Evolutionary conservation across 2,329 filamentous ascomycete species (phyloP).

Genomic region (Aspergillus luchuensis): DNA sequence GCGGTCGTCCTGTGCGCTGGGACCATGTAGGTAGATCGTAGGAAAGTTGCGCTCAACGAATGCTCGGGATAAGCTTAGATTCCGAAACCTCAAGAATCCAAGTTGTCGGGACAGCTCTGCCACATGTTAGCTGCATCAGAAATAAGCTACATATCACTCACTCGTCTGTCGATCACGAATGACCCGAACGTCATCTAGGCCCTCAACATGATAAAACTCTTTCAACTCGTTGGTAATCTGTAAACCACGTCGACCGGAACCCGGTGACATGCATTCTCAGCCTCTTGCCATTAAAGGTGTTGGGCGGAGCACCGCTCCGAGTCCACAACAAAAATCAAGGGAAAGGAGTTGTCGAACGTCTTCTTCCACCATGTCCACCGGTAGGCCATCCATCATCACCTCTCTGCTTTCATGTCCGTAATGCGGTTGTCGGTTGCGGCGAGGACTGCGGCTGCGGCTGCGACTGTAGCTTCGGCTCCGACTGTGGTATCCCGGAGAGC

Average conservation of each 20-base stretch:
- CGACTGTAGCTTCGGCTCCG: constrained; percentile 39
- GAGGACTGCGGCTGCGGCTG: constrained; percentile 40
- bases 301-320: constrained; percentile 21
- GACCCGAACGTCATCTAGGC: constrained; percentile 59
- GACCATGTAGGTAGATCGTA: constrained; percentile 52
- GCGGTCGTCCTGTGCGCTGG: constrained; percentile 42
- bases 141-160: constrained; percentile 31
- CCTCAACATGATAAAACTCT: constrained; percentile 53
- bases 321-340: constrained; percentile 22
- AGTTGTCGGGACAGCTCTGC: constrained; percentile 58
- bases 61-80: constrained; percentile 51
- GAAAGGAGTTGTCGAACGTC: constrained; percentile 50
- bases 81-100: constrained; percentile 58
- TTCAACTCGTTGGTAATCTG: constrained; percentile 60
- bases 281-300: constrained; percentile 33
- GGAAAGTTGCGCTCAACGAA: constrained; percentile 58
- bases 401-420: constrained; percentile 50
- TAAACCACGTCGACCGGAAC: constrained; percentile 40
- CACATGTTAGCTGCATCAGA: constrained; percentile 9
- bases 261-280: constrained; percentile 46
- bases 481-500: constrained; percentile 42
- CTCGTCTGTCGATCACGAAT: constrained; percentile 62
- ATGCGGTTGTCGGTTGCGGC: constrained; percentile 41
- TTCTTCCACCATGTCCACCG: constrained; percentile 53
- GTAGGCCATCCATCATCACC: constrained; percentile 54